phyloP scores from a whole-genome alignment of 1,284 basidiomycete genomes.

The Sporisorium exsertum region DNA sequence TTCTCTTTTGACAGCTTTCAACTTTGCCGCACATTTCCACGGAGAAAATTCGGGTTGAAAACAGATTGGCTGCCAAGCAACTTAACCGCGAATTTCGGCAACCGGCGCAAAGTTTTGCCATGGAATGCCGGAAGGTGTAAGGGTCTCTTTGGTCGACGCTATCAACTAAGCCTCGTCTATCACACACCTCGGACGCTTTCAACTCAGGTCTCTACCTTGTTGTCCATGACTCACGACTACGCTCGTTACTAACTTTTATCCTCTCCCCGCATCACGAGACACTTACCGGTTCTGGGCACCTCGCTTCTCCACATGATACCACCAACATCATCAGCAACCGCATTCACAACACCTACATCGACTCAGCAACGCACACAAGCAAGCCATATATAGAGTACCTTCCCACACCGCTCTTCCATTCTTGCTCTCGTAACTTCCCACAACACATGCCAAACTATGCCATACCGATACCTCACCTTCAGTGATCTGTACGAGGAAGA shows the following conservation, averaged over 20 bases:
- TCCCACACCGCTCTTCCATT: neutral
- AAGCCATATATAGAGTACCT: constrained; percentile 1
- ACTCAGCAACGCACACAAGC: neutral
- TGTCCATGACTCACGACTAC: constrained; percentile 3
- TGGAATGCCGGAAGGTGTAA: neutral
- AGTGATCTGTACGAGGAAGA: constrained; percentile 52
- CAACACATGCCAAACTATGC: constrained; percentile 22
- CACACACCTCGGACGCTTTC: too few relatives aligned
- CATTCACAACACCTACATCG: neutral
- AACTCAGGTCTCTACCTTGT: neutral
- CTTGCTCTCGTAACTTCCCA: neutral
- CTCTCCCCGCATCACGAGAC: constrained; percentile 10
- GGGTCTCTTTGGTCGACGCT: too few relatives aligned
- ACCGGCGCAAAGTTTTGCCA: neutral
- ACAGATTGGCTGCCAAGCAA: neutral
- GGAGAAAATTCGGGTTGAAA: neutral
- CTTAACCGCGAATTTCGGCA: neutral
- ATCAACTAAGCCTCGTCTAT: too few relatives aligned
- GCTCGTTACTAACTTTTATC: neutral
- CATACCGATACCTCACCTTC: constrained; percentile 50
- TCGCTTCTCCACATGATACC: neutral
- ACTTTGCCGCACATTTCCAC: neutral
- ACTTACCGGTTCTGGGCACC: neutral
- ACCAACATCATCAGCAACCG: neutral
- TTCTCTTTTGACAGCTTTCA: neutral